Conservation (phyloP, 1,284 basidiomycete species). For the Ceratobasidium theobromae region DNA sequence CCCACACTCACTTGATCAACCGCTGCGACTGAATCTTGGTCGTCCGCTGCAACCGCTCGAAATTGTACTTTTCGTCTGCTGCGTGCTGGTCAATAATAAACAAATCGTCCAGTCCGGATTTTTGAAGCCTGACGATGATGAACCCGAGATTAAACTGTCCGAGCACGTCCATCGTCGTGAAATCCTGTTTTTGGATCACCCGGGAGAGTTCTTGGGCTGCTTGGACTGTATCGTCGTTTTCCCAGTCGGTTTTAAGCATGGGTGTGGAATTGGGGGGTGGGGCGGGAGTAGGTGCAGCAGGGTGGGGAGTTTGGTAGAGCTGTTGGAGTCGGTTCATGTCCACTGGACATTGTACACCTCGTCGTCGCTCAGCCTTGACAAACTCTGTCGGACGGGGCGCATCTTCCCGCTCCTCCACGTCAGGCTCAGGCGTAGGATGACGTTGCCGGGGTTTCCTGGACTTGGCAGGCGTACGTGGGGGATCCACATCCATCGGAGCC, state of each 20-base stretch:
- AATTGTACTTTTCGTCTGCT: conserved; percentile 97
- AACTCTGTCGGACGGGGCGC: no score
- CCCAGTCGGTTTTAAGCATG: conserved; percentile 59
- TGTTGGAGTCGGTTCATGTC: conserved; percentile 4
- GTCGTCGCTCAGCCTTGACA: not conserved
- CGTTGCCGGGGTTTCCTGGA: conserved; percentile 23
- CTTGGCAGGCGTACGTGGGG: conserved; percentile 21
- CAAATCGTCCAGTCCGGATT: conserved; percentile 66
- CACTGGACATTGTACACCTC: not conserved
- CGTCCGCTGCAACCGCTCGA: conserved; percentile 87
- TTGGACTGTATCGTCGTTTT: conserved; percentile 57
- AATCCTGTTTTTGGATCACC: conserved; percentile 87
- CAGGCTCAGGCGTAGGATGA: conserved; percentile 1
- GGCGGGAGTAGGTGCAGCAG: not conserved
- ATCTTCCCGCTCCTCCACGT: no score
- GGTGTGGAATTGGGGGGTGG: conserved; percentile 38
- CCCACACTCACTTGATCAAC: conserved; percentile 65
- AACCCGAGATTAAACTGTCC: conserved; percentile 98
- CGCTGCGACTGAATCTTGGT: conserved; percentile 87
- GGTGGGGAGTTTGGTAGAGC: not conserved
- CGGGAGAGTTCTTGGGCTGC: conserved; percentile 72
- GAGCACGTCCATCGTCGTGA: conserved; percentile 77
- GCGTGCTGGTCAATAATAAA: conserved; percentile 94
- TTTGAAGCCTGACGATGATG: conserved; percentile 75
- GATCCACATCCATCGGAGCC: conserved; percentile 28